Evolutionary conservation across 2,329 filamentous ascomycete species (phyloP).

Genomic region (Sclerotinia nivalis): DNA sequence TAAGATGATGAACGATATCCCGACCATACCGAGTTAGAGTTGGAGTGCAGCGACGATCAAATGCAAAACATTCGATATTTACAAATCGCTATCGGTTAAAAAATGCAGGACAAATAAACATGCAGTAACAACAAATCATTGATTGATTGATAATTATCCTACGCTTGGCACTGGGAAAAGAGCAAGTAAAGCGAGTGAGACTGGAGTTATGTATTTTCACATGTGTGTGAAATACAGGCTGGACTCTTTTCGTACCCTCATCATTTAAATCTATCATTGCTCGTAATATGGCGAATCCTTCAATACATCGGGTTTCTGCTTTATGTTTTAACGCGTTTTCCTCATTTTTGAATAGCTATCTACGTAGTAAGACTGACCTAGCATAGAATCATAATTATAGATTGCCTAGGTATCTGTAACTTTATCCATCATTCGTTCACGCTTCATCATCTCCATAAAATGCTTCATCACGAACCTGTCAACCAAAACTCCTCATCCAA

Average conservation of each 20-base stretch:
- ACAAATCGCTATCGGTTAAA: not conserved
- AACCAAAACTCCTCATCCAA: too few relatives aligned
- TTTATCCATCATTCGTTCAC: not conserved
- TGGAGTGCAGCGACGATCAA: too few relatives aligned
- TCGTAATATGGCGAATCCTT: not conserved
- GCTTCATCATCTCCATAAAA: not conserved
- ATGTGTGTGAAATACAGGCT: not conserved
- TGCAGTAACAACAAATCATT: not conserved
- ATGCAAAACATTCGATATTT: not conserved
- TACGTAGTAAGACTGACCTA: too few relatives aligned
- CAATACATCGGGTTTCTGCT: too few relatives aligned
- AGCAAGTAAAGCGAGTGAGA: not conserved
- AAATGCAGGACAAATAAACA: not conserved
- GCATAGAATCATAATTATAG: too few relatives aligned
- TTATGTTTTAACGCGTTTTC: too few relatives aligned
- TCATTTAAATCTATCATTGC: not conserved
- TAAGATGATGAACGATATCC: not conserved
- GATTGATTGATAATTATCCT: not conserved
- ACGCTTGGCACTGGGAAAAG: not conserved
- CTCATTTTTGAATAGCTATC: too few relatives aligned
- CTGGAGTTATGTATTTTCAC: not conserved
- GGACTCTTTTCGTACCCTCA: conserved; percentile 1
- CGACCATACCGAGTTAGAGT: not conserved
- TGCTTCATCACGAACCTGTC: not conserved
- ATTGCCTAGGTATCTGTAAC: too few relatives aligned